Evolutionary conservation across 257 asterid genomes (phyloP).

Genomic region (Thymus mandschuricus): DNA sequence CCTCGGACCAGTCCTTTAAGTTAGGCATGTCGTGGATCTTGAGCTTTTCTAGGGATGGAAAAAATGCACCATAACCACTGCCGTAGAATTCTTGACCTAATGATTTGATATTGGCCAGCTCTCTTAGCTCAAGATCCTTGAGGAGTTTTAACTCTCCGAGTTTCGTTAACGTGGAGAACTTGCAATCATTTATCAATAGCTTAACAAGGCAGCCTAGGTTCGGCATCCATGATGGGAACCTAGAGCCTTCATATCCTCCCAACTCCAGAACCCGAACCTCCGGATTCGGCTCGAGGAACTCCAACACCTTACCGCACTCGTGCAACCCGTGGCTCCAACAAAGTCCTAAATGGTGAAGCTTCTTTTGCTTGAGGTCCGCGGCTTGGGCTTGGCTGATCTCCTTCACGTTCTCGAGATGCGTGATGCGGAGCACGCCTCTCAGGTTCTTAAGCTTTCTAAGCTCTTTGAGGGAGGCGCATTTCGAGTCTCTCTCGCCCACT

Average conservation of each 20-base stretch:
- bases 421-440: background rate
- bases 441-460: background rate
- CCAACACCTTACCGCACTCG: background rate
- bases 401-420: conserved; percentile 15
- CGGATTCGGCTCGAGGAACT: conserved; percentile 12
- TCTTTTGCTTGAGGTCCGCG: conserved; percentile 6
- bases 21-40: conserved; percentile 4
- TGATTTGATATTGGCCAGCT: background rate
- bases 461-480: background rate
- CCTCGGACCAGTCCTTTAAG: background rate
- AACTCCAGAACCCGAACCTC: conserved; percentile 5
- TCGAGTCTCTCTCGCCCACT: background rate
- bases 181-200: conserved; percentile 12
- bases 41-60: conserved; percentile 16
- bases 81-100: conserved; percentile 18
- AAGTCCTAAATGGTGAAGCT: conserved; percentile 19
- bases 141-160: conserved; percentile 12
- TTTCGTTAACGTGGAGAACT: background rate
- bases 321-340: conserved; percentile 14
- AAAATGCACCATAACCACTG: background rate
- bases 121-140: conserved; percentile 15
- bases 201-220: background rate
- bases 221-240: conserved; percentile 23
- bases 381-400: background rate
- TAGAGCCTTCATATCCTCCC: conserved; percentile 1